Percentiles rank a stretch among this genome's conserved stretches.
Evolutionary conservation across 768 basidiomycete genomes (phyloP).

Genomic region (Albatrellus ellisii): DNA sequence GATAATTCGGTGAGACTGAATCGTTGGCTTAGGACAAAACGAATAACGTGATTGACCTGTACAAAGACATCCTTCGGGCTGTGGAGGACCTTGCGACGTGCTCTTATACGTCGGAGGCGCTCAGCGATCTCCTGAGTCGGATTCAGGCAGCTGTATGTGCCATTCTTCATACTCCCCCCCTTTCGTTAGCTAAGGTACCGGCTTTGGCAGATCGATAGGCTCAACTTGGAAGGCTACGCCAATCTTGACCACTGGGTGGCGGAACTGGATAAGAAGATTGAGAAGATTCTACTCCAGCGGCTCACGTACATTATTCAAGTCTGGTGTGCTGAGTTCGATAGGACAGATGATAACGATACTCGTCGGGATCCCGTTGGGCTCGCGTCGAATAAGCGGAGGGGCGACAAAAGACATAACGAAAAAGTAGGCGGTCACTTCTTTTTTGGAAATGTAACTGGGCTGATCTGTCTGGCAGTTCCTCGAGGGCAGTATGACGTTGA

Average conservation of each 20-base stretch:
- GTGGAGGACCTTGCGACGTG: constrained; percentile 86
- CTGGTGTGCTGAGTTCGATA: constrained; percentile 84
- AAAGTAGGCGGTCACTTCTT: constrained; percentile 34
- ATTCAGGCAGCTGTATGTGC: constrained; percentile 72
- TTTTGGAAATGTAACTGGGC: background rate
- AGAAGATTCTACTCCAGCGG: constrained; percentile 63
- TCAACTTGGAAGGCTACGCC: constrained; percentile 91
- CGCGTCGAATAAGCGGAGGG: constrained; percentile 58
- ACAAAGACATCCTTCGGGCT: constrained; percentile 70
- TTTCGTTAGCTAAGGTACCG: background rate
- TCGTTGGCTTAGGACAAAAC: constrained; percentile 63
- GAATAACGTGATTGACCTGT: constrained; percentile 83
- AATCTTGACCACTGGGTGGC: constrained; percentile 52
- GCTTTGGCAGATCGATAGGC: constrained; percentile 61
- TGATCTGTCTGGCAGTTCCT: constrained; percentile 31
- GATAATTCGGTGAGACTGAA: background rate
- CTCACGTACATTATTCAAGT: constrained; percentile 66
- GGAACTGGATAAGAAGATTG: constrained; percentile 58
- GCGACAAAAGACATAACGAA: constrained; percentile 61
- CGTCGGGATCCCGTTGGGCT: constrained; percentile 37
- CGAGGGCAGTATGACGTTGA: constrained; percentile 63
- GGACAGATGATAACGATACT: constrained; percentile 52
- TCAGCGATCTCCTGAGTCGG: constrained; percentile 61
- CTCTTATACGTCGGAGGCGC: constrained; percentile 72
- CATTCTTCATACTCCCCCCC: background rate